phyloP scores from a whole-genome alignment of 2,329 filamentous ascomycete species.

The Aspergillus sergii region DNA sequence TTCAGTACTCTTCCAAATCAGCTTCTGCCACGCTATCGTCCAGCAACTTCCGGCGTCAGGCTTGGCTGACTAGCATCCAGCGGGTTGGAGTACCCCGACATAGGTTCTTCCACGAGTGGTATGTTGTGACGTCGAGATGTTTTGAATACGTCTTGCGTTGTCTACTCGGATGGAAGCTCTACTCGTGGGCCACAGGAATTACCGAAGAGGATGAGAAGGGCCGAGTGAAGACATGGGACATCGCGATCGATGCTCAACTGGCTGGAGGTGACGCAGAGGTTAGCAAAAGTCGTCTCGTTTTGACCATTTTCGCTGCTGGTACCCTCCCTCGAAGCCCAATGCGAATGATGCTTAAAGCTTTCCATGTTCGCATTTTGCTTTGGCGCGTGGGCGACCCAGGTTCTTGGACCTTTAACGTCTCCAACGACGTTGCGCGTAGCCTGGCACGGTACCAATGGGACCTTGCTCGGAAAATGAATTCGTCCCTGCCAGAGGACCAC shows the following conservation, averaged over 20 bases:
- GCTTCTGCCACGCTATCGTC: conserved; percentile 58
- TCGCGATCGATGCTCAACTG: conserved; percentile 89
- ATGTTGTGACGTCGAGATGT: conserved; percentile 77
- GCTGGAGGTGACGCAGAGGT: conserved; percentile 88
- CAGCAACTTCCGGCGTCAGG: conserved; percentile 81
- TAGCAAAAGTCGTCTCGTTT: conserved; percentile 79
- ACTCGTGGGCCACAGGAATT: conserved; percentile 76
- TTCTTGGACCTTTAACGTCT: conserved; percentile 64
- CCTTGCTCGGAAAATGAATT: conserved; percentile 67
- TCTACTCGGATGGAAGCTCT: conserved; percentile 73
- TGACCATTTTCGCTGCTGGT: conserved; percentile 84
- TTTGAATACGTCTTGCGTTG: conserved; percentile 80
- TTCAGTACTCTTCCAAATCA: conserved; percentile 50
- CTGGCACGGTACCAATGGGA: conserved; percentile 80
- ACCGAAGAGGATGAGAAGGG: conserved; percentile 84
- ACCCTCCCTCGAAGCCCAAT: conserved; percentile 82
- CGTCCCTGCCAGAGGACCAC: conserved; percentile 50
- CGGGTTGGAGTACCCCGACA: conserved; percentile 89
- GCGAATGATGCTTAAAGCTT: conserved; percentile 85
- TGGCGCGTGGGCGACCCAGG: conserved; percentile 74
- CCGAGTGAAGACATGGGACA: conserved; percentile 87
- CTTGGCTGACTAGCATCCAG: conserved; percentile 91
- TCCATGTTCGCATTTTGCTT: conserved; percentile 86
- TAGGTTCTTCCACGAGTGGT: conserved; percentile 81
- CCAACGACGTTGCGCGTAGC: conserved; percentile 71